Percentiles rank a stretch among this genome's conserved stretches.
Evolutionary conservation across 352 stramenopile genomes (phyloP).

Genomic region (Pythium plurisporium): DNA sequence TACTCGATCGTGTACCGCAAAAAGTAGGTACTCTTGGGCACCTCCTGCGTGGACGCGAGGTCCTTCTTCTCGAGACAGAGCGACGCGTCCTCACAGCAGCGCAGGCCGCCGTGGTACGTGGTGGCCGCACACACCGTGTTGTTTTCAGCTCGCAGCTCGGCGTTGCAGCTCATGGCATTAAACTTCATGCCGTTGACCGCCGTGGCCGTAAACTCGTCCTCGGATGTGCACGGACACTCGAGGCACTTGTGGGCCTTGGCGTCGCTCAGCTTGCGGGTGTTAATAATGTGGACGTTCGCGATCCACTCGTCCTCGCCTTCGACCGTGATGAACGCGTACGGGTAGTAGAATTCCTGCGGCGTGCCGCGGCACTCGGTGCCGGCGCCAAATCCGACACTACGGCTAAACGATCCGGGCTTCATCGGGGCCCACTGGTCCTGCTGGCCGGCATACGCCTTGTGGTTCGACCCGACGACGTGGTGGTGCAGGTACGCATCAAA

Average conservation of each 20-base stretch:
- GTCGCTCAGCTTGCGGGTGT: slow-evolving; percentile 54
- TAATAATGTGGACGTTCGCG: slow-evolving; percentile 81
- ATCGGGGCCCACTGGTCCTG: slow-evolving; percentile 56
- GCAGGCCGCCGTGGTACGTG: slow-evolving; percentile 66
- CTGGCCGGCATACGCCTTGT: slow-evolving; percentile 54
- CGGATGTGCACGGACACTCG: slow-evolving; percentile 72
- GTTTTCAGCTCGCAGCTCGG: slow-evolving; percentile 56
- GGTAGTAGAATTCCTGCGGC: slow-evolving; percentile 73
- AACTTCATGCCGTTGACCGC: slow-evolving; percentile 56
- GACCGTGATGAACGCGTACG: slow-evolving; percentile 78
- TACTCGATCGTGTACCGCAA: slow-evolving; percentile 81
- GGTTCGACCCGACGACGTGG: slow-evolving; percentile 72
- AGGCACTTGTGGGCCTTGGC: slow-evolving; percentile 54
- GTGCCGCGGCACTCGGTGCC: slow-evolving; percentile 76
- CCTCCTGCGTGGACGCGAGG: slow-evolving; percentile 23
- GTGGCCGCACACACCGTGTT: slow-evolving; percentile 60
- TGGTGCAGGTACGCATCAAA: slow-evolving; percentile 83
- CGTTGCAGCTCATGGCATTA: slow-evolving; percentile 42
- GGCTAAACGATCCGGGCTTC: slow-evolving; percentile 67
- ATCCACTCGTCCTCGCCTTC: slow-evolving; percentile 75
- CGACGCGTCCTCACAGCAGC: slow-evolving; percentile 70
- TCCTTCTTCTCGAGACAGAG: slow-evolving; percentile 63
- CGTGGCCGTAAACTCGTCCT: slow-evolving; percentile 46
- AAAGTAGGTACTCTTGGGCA: slow-evolving; percentile 44
- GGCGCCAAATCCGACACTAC: slow-evolving; percentile 72